Evolutionary conservation across 2,329 filamentous ascomycete genomes (phyloP), one percentile per base, ranked within the genome.

Genomic region (Clonostachys rhizophaga): DNA sequence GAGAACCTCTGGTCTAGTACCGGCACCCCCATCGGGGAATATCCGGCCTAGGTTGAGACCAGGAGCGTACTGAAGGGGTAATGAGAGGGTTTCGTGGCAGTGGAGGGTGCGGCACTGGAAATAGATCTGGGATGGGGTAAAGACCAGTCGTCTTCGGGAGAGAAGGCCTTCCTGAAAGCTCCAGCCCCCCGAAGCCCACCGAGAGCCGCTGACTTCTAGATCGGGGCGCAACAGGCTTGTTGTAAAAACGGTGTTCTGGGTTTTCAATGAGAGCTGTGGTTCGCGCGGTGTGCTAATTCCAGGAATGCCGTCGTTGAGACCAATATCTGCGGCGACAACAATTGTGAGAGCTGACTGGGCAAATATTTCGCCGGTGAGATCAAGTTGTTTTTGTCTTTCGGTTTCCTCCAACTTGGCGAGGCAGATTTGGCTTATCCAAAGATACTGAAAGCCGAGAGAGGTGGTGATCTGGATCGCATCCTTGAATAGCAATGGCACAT

Each of bases 361-460:
- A 49, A 66, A 67, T 20, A 69, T 65, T 35, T 64, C 58, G 18
- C 60, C 64, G 54, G 67, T 59, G 24, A 57, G 52, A 11, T 60
- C 54, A 33, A 62, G 49, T 42, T 69, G 63, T 7, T 55, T 52
- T 17, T 47, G 51, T 20, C 56, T 55, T 33, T 59, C 58, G n/a
- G 51, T 42, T 2, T 50, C 50, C n/a, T 56, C 55, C 17, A 55
- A 57, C 46, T 59, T 58, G 2, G 59, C 54, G 24, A 66, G 57
- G 47, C 67, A 69, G 46, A 62, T 66, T 11, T 56, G 59, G 44
- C 69, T 64, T 8, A 69, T 58, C 64, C 66, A 69, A 34, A 69
- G 54, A 51, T 68, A 68, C 18, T 56, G 63, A 13, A 59, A 64
- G 6, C 64, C 67, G 24, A 69, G 55, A 16, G 55, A 53, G 33